These are phyloP conservation scores for Gymnopilus junonius DNA, from an alignment of 768 basidiomycete species.

Conservation along the genomic window DNA sequence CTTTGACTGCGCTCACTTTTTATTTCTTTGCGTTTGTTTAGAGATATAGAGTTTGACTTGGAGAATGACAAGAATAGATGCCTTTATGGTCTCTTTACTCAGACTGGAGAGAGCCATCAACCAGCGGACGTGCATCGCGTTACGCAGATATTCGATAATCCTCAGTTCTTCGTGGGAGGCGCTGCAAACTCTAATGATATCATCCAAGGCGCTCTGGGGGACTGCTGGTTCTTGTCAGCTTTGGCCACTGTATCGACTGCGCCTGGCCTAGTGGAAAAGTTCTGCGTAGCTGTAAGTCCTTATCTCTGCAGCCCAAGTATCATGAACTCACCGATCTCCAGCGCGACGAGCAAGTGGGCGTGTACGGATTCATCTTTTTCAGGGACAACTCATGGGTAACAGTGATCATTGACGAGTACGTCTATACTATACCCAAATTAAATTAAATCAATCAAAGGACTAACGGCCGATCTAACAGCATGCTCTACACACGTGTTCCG, in stretches of 20 bases:
- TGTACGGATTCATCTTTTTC: conserved; percentile 66
- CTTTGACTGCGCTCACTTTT: neutral
- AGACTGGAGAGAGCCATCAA: conserved; percentile 16
- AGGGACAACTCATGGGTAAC: conserved; percentile 54
- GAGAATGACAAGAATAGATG: conserved; percentile 56
- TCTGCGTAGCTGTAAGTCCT: conserved; percentile 35
- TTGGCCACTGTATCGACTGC: conserved; percentile 53
- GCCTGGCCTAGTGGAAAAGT: conserved; percentile 53
- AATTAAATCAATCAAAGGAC: neutral
- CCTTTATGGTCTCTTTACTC: conserved; percentile 23
- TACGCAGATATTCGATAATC: conserved; percentile 57
- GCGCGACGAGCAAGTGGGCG: conserved; percentile 56
- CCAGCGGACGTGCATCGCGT: conserved; percentile 39
- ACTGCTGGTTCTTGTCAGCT: conserved; percentile 63
- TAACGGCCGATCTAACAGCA: conserved; percentile 30
- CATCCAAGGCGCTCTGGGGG: conserved; percentile 53
- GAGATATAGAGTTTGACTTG: conserved; percentile 62
- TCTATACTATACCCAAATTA: neutral
- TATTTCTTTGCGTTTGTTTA: conserved; percentile 36
- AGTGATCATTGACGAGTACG: conserved; percentile 61
- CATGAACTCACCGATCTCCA: conserved; percentile 12
- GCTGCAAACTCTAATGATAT: conserved; percentile 49
- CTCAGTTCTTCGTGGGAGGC: conserved; percentile 34
- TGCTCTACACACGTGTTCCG: conserved; percentile 51
- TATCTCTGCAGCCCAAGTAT: neutral